Percentiles rank a stretch among this genome's conserved stretches.
Evolutionary conservation across 2,329 filamentous ascomycete genomes (phyloP).

Genomic region (Ustilaginoidea virens): DNA sequence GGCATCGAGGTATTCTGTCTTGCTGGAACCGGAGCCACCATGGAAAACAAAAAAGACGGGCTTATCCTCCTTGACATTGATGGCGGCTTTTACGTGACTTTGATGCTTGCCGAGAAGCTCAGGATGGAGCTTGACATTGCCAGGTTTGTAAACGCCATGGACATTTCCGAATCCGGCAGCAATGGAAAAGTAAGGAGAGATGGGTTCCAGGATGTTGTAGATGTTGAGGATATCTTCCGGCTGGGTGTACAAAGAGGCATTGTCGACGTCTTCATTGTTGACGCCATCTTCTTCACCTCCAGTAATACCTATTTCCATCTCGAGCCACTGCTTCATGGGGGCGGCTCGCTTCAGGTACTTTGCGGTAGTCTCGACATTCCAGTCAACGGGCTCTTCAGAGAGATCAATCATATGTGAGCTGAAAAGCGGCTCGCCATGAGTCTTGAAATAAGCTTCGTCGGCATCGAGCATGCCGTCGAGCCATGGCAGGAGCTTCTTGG

Average conservation of each 20-base stretch:
- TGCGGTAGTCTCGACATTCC: constrained; percentile 84
- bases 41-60: constrained; percentile 99
- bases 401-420: constrained; percentile 98
- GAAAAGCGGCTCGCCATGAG: constrained; percentile 83
- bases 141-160: constrained; percentile 97
- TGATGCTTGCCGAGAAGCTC: constrained; percentile 97
- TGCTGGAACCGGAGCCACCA: constrained; percentile 83
- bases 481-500: constrained; percentile 98
- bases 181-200: constrained; percentile 95
- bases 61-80: constrained; percentile 58
- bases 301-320: constrained; percentile 85
- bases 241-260: constrained; percentile 94
- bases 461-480: constrained; percentile 89
- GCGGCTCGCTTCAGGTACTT: constrained; percentile 88
- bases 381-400: constrained; percentile 78
- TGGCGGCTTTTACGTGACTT: constrained; percentile 72
- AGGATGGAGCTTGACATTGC: constrained; percentile 93
- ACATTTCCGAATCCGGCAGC: constrained; percentile 98
- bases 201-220: constrained; percentile 68
- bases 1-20: constrained; percentile 79
- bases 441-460: constrained; percentile 92
- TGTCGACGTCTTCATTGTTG: constrained; percentile 96
- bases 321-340: constrained; percentile 97
- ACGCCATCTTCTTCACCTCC: constrained; percentile 97
- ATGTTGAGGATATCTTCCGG: constrained; percentile 91